These are phyloP conservation scores for Persicaria tinctoria DNA, from an alignment of 148 eudicot species.

Conservation along the genomic window DNA sequence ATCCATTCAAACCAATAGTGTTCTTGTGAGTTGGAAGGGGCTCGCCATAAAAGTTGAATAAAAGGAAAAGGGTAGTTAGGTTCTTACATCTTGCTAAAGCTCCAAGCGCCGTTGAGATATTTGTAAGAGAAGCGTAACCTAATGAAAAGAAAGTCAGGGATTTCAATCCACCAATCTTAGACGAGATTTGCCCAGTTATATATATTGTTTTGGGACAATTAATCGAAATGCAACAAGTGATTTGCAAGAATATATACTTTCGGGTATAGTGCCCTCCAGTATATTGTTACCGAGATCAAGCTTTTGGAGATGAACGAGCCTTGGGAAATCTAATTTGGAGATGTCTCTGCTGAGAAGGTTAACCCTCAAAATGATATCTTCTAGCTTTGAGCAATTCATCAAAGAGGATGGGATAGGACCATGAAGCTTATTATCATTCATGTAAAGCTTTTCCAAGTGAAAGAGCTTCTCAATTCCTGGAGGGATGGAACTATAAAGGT, in stretches of 20 bases:
- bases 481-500: no score
- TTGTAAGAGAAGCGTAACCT: conserved; percentile 53
- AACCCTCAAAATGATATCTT: conserved; percentile 49
- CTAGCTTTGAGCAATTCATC: conserved; percentile 54
- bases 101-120: conserved; percentile 46
- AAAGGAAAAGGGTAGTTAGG: conserved; percentile 46
- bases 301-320: conserved; percentile 32
- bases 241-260: conserved; percentile 59
- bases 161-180: conserved; percentile 34
- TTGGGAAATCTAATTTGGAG: conserved; percentile 61
- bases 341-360: conserved; percentile 60
- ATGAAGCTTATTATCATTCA: no score
- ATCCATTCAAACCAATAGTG: conserved; percentile 31
- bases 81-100: conserved; percentile 48
- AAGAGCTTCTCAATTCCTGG: no score
- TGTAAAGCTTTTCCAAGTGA: no score
- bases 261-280: conserved; percentile 56
- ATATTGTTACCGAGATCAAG: conserved; percentile 70
- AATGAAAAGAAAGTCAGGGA: conserved; percentile 68
- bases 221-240: conserved; percentile 54
- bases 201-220: conserved; percentile 41
- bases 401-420: no score
- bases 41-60: conserved; percentile 52
- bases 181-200: conserved; percentile 48
- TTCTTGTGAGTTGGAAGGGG: conserved; percentile 33